Evolutionary conservation across 2,329 filamentous ascomycete genomes (phyloP).

Genomic region (Ophiostoma sp.): DNA sequence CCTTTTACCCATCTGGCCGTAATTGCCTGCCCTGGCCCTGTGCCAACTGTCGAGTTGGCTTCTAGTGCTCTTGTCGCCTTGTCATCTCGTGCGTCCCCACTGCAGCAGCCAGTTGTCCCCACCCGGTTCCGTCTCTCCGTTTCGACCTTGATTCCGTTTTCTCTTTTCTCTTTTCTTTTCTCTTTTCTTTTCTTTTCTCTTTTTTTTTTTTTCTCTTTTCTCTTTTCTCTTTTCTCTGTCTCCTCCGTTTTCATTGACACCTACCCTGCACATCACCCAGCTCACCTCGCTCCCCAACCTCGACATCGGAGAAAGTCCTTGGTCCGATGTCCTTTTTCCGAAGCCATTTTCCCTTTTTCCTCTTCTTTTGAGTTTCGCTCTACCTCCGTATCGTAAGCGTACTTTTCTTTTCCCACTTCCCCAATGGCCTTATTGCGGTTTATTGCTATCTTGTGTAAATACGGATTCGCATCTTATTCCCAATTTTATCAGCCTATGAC

Average conservation of each 20-base stretch:
- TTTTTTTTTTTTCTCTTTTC: not conserved
- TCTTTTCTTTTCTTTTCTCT: not conserved
- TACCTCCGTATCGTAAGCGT: too few relatives aligned
- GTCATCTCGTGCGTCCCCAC: not conserved
- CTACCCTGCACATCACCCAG: too few relatives aligned
- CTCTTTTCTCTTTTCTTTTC: not conserved
- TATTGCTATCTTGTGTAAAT: too few relatives aligned
- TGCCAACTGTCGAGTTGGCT: conserved; percentile 8
- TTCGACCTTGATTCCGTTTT: not conserved
- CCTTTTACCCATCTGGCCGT: not conserved
- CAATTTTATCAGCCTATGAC: not conserved
- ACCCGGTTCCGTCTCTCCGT: not conserved
- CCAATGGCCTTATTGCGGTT: not conserved
- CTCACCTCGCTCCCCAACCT: too few relatives aligned
- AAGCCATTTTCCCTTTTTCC: not conserved
- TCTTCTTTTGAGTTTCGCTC: not conserved
- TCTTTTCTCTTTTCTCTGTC: not conserved
- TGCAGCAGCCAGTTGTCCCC: not conserved
- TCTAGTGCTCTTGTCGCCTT: not conserved
- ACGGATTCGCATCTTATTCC: not conserved
- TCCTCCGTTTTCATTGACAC: too few relatives aligned
- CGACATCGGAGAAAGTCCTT: too few relatives aligned
- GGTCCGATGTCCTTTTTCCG: too few relatives aligned
- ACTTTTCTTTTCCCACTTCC: too few relatives aligned
- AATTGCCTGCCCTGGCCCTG: conserved; percentile 9